Percentiles rank a stretch among this genome's conserved stretches.
Conservation (phyloP, 176 grass and related monocot genomes). For the Musa acuminata region DNA sequence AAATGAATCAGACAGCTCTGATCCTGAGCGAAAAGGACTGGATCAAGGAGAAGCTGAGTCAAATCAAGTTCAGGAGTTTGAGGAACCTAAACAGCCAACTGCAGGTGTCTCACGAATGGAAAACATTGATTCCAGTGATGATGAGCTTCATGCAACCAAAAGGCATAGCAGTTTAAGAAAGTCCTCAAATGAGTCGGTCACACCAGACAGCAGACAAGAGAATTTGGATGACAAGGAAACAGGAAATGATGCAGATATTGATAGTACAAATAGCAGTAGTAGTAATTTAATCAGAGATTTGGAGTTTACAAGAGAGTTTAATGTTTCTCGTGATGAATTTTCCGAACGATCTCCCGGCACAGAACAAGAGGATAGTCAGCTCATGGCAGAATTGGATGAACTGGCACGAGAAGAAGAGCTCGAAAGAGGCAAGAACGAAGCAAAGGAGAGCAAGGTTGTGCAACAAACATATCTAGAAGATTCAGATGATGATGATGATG, state of each 20-base stretch:
- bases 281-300: conserved; percentile 6
- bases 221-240: conserved; percentile 12
- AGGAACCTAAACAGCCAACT: conserved; percentile 10
- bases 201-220: conserved; percentile 2
- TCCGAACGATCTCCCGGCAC: background rate
- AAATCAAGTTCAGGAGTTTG: background rate
- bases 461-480: conserved; percentile 42
- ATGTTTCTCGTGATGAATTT: conserved; percentile 16
- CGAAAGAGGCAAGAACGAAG: conserved; percentile 26
- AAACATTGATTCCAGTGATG: background rate
- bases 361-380: background rate
- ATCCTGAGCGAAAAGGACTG: conserved; percentile 5
- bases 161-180: background rate
- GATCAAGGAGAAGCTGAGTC: conserved; percentile 9
- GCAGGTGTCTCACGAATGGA: conserved; percentile 1
- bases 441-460: conserved; percentile 13
- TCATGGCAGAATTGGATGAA: conserved; percentile 16
- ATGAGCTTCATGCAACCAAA: background rate
- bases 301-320: conserved; percentile 9
- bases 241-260: background rate
- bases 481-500: conserved; percentile 45
- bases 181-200: background rate
- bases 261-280: background rate
- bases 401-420: conserved; percentile 24
- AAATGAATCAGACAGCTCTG: background rate